A percentile compares a stretch with the other conserved stretches of the same genome.
Evolutionary conservation across 2,329 filamentous ascomycete species (phyloP).

Genomic region (Pleoardoris graminearum): DNA sequence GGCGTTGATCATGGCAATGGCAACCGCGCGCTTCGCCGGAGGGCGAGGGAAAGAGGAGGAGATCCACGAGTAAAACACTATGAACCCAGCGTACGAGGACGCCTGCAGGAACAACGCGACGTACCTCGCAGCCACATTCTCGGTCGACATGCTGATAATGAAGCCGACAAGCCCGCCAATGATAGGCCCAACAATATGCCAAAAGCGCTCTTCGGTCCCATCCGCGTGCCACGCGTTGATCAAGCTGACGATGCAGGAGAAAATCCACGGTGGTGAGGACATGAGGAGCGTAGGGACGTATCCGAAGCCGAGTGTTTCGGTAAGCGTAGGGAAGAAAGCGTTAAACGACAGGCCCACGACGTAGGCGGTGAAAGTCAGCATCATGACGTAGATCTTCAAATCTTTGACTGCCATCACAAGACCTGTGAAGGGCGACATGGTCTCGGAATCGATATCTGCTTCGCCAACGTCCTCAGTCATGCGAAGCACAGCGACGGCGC

Average conservation of each 20-base stretch:
- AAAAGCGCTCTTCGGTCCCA: constrained; percentile 54
- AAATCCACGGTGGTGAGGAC: constrained; percentile 55
- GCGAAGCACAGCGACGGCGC: constrained; percentile 43
- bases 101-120: constrained; percentile 41
- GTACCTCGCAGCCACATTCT: constrained; percentile 38
- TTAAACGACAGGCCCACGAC: constrained; percentile 55
- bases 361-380: constrained; percentile 64
- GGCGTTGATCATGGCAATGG: constrained; percentile 64
- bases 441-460: constrained; percentile 45
- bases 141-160: constrained; percentile 40
- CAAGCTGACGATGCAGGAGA: constrained; percentile 53
- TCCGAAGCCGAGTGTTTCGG: constrained; percentile 44
- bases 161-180: constrained; percentile 50
- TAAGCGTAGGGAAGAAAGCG: constrained; percentile 45
- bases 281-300: constrained; percentile 45
- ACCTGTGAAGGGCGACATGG: constrained; percentile 58
- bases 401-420: constrained; percentile 64
- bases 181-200: constrained; percentile 56
- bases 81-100: constrained; percentile 47
- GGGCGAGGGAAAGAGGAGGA: constrained; percentile 54
- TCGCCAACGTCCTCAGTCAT: constrained; percentile 57
- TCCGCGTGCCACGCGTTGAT: constrained; percentile 58
- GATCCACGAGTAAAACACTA: constrained; percentile 45
- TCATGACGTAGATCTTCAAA: constrained; percentile 65
- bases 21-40: constrained; percentile 64